Conservation (phyloP, 352 stramenopile genomes). For the Phytopythium helicoides region DNA sequence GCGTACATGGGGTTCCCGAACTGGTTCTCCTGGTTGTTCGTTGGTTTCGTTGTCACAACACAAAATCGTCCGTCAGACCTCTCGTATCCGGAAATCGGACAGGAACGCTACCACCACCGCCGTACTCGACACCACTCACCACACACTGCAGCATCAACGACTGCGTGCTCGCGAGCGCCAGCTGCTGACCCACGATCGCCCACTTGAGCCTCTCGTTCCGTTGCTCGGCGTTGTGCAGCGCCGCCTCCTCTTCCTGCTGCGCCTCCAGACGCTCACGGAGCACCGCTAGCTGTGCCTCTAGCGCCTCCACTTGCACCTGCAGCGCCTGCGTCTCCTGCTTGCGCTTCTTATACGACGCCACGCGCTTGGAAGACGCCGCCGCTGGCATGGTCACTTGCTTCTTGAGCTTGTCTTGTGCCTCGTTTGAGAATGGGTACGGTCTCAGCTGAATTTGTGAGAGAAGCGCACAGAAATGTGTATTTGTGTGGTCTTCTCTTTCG, state of each 20-base stretch:
- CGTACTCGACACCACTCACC: conserved; percentile 1
- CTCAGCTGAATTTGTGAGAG: too few species aligned
- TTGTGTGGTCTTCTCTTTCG: too few species aligned
- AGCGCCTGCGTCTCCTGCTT: conserved; percentile 28
- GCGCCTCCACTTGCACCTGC: conserved; percentile 16
- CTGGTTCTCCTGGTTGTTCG: conserved; percentile 20
- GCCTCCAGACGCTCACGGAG: conserved; percentile 8
- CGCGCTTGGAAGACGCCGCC: conserved; percentile 8
- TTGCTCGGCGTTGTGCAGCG: conserved; percentile 9
- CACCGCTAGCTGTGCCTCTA: conserved; percentile 17
- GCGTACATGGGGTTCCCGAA: conserved; percentile 9
- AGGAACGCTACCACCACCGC: too few species aligned
- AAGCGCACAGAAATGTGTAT: too few species aligned
- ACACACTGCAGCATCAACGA: conserved; percentile 31
- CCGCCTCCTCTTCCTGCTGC: conserved; percentile 9
- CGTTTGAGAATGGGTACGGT: too few species aligned
- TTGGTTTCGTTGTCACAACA: too few species aligned
- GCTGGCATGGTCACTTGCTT: too few species aligned
- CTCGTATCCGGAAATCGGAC: too few species aligned
- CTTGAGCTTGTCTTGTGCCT: too few species aligned
- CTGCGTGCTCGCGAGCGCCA: conserved; percentile 25
- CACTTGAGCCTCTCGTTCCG: conserved; percentile 24
- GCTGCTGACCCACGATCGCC: conserved; percentile 28
- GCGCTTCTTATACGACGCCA: conserved; percentile 22
- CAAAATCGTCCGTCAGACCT: too few species aligned